These are phyloP conservation scores for Suillus subalutaceus DNA, from an alignment of 768 basidiomycete genomes.

Conservation along the genomic window DNA sequence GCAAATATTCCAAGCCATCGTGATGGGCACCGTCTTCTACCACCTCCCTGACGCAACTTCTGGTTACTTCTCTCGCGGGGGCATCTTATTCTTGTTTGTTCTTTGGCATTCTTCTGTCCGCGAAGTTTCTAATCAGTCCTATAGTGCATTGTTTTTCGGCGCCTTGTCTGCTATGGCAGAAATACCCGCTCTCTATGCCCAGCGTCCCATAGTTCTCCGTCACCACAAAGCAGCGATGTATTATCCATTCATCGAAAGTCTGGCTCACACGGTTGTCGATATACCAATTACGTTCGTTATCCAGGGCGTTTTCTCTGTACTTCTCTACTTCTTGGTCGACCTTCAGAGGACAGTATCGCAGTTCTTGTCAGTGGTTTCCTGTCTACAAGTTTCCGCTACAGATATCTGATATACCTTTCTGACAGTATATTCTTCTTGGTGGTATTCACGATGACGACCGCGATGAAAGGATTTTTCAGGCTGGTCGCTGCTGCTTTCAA, in stretches of 20 bases:
- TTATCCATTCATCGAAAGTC: conserved; percentile 49
- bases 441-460: conserved; percentile 55
- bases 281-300: conserved; percentile 44
- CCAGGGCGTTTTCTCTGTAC: conserved; percentile 36
- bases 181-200: conserved; percentile 50
- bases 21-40: conserved; percentile 48
- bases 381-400: neutral
- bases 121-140: conserved; percentile 11
- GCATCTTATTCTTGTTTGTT: conserved; percentile 79
- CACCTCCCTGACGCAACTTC: conserved; percentile 41
- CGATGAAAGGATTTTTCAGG: conserved; percentile 81
- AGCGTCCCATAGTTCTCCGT: conserved; percentile 47
- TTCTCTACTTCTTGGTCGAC: conserved; percentile 64
- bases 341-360: conserved; percentile 57
- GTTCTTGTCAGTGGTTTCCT: conserved; percentile 62
- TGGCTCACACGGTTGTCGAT: conserved; percentile 51
- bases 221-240: conserved; percentile 52
- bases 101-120: neutral
- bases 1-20: conserved; percentile 33
- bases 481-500: conserved; percentile 61
- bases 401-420: conserved; percentile 12
- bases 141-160: conserved; percentile 59
- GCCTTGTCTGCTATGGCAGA: conserved; percentile 63
- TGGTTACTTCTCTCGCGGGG: conserved; percentile 62
- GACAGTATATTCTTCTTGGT: conserved; percentile 61